A percentile compares a stretch with the other conserved stretches of the same genome.
phyloP scores from a whole-genome alignment of 495 filamentous ascomycete genomes.

The Pseudevernia furfuracea region DNA sequence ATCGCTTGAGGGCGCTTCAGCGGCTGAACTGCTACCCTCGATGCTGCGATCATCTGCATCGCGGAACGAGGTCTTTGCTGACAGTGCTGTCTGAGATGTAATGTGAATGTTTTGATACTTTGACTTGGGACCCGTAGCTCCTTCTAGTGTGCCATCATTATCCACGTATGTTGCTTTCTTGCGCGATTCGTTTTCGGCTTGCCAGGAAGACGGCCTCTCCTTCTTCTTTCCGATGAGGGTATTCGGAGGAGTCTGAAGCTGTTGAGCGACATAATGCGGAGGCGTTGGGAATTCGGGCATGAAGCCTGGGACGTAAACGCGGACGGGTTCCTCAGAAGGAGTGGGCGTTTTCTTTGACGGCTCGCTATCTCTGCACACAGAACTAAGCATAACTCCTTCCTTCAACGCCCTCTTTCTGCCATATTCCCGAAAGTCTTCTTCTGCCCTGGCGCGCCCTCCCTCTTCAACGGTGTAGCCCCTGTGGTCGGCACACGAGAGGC shows the following conservation, averaged over 20 bases:
- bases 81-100: background rate
- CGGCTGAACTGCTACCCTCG: background rate
- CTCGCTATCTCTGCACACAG: background rate
- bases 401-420: background rate
- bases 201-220: constrained; percentile 1
- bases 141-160: background rate
- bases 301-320: background rate
- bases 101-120: too few species aligned
- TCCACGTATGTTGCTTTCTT: background rate
- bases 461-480: constrained; percentile 8
- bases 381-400: background rate
- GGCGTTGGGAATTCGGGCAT: background rate
- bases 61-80: background rate
- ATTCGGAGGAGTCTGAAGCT: background rate
- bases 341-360: background rate
- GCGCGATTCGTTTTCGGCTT: background rate
- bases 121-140: background rate
- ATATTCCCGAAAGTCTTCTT: background rate
- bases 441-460: constrained; percentile 3
- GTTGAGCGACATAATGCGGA: background rate
- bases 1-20: background rate
- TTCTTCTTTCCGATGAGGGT: background rate
- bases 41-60: background rate
- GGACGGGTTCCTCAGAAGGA: background rate
- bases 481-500: background rate